Percentiles rank a stretch among this genome's conserved stretches.
These are phyloP conservation scores for Tilletia indica DNA, from an alignment of 1,284 basidiomycete species.

Conservation along the genomic window DNA sequence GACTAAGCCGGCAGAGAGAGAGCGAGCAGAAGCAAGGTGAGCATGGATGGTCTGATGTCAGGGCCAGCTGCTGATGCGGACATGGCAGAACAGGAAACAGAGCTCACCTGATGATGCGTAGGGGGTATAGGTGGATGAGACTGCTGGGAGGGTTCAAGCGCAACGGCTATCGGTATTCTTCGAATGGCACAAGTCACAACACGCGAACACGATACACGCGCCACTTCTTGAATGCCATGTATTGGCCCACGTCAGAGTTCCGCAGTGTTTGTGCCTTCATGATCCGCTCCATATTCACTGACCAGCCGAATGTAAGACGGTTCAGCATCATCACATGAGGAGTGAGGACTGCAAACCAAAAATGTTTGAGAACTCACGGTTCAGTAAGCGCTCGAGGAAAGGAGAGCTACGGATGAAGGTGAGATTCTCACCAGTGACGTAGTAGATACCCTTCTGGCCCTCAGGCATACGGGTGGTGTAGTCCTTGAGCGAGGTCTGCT, in stretches of 20 bases:
- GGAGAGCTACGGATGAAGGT: slow-evolving; percentile 88
- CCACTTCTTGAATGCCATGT: slow-evolving; percentile 93
- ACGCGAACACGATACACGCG: too few relatives aligned
- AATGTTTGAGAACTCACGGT: slow-evolving; percentile 60
- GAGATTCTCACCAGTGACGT: slow-evolving; percentile 93
- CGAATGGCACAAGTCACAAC: too few relatives aligned
- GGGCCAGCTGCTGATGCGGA: too few relatives aligned
- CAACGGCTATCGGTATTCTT: too few relatives aligned
- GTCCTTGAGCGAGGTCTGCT: slow-evolving; percentile 95
- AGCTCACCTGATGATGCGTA: too few relatives aligned
- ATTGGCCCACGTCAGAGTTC: slow-evolving; percentile 97
- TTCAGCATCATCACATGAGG: slow-evolving; percentile 59
- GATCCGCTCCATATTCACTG: slow-evolving; percentile 99
- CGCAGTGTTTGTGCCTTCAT: slow-evolving; percentile 99
- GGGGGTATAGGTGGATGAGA: too few relatives aligned
- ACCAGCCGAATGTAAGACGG: slow-evolving; percentile 81
- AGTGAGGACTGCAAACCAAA: neutral
- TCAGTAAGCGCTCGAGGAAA: slow-evolving; percentile 97
- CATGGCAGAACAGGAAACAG: too few relatives aligned
- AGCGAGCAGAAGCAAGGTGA: neutral
- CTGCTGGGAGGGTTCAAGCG: too few relatives aligned
- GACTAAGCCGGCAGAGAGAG: neutral
- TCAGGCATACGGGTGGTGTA: slow-evolving; percentile 99
- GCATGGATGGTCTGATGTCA: too few relatives aligned
- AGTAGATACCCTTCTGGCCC: slow-evolving; percentile 97